phyloP scores from a whole-genome alignment of 225 moss, liverwort and hornwort genomes.

The Antitrichia curtipendula region DNA sequence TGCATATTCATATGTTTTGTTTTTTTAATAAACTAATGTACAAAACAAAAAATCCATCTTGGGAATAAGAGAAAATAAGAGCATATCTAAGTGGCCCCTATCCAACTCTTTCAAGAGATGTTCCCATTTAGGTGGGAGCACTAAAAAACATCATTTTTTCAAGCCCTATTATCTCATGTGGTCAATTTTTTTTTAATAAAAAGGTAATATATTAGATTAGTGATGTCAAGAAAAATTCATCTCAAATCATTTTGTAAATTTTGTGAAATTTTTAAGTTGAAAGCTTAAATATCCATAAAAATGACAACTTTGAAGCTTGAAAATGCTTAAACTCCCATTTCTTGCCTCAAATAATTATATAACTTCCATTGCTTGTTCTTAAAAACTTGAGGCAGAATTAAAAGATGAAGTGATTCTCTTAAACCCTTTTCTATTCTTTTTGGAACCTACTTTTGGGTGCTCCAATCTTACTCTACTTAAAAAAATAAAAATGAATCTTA shows the following conservation, averaged over 20 bases:
- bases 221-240: not conserved
- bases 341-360: not conserved
- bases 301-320: not conserved
- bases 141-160: not conserved
- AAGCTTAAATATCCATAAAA: not conserved
- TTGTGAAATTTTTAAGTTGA: not conserved
- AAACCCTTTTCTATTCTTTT: not conserved
- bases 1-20: not conserved
- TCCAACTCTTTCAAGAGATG: not conserved
- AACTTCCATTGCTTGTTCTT: not conserved
- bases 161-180: not conserved
- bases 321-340: not conserved
- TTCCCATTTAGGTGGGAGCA: not conserved
- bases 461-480: too few species aligned
- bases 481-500: too few species aligned
- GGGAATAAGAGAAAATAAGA: not conserved
- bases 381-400: not conserved
- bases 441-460: accelerated
- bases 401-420: too few species aligned
- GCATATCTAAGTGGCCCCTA: accelerated
- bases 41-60: accelerated
- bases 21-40: not conserved
- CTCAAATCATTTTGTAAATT: not conserved
- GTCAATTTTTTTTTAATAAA: not conserved
- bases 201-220: too few species aligned